A percentile compares a stretch with the other conserved stretches of the same genome.
phyloP scores from a whole-genome alignment of 108 stramenopile species.

The Pseudonitzschia delicatissima region DNA sequence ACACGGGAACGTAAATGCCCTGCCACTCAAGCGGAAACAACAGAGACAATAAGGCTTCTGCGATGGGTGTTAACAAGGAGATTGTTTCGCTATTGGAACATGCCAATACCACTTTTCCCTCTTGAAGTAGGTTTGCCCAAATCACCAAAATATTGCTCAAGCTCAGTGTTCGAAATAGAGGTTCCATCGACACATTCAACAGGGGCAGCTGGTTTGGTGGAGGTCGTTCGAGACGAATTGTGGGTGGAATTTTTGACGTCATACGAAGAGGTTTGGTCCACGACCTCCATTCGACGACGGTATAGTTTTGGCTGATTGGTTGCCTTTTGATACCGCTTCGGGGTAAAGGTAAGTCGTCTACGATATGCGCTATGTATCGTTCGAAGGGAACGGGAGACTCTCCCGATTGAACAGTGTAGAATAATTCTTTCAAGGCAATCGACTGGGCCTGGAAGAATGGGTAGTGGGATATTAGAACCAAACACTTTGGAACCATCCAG shows the following conservation, averaged over 20 bases:
- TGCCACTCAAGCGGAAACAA: conserved; percentile 87
- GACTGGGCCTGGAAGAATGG: conserved; percentile 75
- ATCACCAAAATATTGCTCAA: conserved; percentile 63
- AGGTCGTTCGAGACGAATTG: conserved; percentile 41
- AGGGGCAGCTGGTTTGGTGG: conserved; percentile 72
- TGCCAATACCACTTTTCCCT: conserved; percentile 66
- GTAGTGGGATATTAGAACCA: conserved; percentile 86
- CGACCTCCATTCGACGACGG: conserved; percentile 23
- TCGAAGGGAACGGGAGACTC: conserved; percentile 76
- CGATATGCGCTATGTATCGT: conserved; percentile 85
- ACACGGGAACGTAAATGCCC: conserved; percentile 63
- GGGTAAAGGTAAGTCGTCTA: conserved; percentile 81
- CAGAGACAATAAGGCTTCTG: conserved; percentile 74
- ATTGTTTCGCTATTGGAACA: conserved; percentile 40
- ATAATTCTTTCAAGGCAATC: conserved; percentile 70
- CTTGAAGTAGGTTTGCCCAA: conserved; percentile 71
- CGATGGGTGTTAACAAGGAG: conserved; percentile 65
- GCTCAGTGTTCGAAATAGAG: conserved; percentile 69
- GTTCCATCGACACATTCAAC: conserved; percentile 73
- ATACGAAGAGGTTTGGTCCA: conserved; percentile 14
- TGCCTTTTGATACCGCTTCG: conserved; percentile 18
- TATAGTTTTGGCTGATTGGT: conserved; percentile 21
- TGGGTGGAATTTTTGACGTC: background rate
- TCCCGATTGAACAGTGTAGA: conserved; percentile 56
- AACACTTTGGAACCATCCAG: conserved; percentile 64